phyloP scores from a whole-genome alignment of 148 eudicot genomes.

The Heliosperma pusillum region DNA sequence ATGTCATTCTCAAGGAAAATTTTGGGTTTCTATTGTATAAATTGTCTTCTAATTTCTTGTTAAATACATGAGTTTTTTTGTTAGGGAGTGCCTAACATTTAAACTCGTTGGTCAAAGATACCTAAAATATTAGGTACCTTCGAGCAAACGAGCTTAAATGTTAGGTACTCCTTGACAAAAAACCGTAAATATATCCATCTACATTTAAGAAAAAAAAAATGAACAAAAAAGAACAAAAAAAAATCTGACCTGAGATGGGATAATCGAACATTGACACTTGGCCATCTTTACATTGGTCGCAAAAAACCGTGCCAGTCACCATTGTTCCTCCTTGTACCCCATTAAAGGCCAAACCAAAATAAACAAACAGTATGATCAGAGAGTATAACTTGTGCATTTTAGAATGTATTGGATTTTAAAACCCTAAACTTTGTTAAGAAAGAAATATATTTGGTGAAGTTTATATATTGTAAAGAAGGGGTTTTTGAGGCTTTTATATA shows the following conservation, averaged over 20 bases:
- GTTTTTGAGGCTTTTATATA: slow-evolving; percentile 2
- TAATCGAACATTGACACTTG: slow-evolving; percentile 71
- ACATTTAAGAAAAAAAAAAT: background rate
- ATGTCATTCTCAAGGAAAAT: no score
- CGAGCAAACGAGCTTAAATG: no score
- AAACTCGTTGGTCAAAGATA: no score
- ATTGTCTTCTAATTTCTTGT: background rate
- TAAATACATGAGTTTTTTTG: no score
- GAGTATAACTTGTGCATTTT: slow-evolving; percentile 2
- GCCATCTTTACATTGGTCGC: slow-evolving; percentile 98
- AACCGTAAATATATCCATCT: background rate
- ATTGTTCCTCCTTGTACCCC: slow-evolving; percentile 54
- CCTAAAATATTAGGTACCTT: no score
- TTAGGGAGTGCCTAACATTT: no score
- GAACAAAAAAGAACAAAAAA: background rate
- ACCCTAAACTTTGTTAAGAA: background rate
- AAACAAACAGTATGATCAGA: slow-evolving; percentile 18
- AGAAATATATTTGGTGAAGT: background rate
- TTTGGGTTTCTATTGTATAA: no score
- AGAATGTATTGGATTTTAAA: no score
- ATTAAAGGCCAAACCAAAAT: slow-evolving; percentile 41
- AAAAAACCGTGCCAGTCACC: slow-evolving; percentile 77
- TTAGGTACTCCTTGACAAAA: no score
- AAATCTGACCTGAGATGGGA: slow-evolving; percentile 54
- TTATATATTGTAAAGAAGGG: background rate